Base-by-base conservation (phyloP, 352 stramenopile genomes). In the Phytophthora fragariaefolia region DNA sequence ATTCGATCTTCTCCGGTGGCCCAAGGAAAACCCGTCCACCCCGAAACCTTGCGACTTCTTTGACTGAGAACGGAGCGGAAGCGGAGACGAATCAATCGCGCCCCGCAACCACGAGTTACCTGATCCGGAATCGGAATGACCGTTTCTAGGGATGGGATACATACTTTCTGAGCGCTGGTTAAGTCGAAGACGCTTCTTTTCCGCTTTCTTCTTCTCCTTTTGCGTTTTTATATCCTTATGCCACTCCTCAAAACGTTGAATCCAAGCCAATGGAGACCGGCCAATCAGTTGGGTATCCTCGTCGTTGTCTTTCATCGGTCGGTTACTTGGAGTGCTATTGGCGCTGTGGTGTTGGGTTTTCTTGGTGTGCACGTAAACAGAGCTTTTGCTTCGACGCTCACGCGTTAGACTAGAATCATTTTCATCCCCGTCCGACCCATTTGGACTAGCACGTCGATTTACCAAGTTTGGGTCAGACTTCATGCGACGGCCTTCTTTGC, bases 201-300 rank as follows among this genome's bases (percentile, higher is more conserved):
- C 83, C 1, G 80, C 82, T 51, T 90, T 90, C 53, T 85, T 92
- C 63, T 80, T 89, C 45, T 93, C 85, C 27, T 93, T 95, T 58
- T 92, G 83, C 1, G 66, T 77, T 66, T 91, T 92, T 32, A 88
- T 73, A 47, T 91, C 83, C 50, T 92, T 91, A 58, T 92, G 84
- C 86, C 86, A 95, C 47, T 86, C 83, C 38, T 93, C 86, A 20
- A 95, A 80, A 6, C 85, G 82, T 55, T 95, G 84, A 52, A 95
- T 83, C 84, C 84, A 95, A 8, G 78, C 81, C 47, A 86, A 81
- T 1, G 86, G 84, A 2, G 86, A 91, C 0, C 76, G 77, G 23
- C 79, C 83, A 49, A 75, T 71, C n/a, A 75, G 26, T 17, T 81
- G 73, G 34, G 40, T 51, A 32, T 87, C 79, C 6, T 83, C 79